Evolutionary conservation across 345 rosid species (phyloP).

Genomic region (Boechera retrofracta): DNA sequence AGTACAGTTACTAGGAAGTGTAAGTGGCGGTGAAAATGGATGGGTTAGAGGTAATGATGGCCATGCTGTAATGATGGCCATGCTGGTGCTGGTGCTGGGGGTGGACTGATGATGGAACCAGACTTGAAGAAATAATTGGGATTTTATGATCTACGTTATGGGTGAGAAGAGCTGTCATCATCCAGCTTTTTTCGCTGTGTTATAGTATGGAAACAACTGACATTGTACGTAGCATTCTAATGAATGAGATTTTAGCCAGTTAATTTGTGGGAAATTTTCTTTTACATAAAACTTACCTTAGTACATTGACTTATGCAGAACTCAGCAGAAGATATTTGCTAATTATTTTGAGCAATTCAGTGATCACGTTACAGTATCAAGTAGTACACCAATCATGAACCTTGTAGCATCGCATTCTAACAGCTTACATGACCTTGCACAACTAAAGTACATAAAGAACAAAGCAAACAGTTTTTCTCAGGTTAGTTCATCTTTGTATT

Average conservation of each 20-base stretch:
- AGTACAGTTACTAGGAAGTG: no score
- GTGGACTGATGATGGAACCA: no score
- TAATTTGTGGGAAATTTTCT: background rate
- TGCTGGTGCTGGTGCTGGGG: no score
- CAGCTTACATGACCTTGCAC: slow-evolving; percentile 75
- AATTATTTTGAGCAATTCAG: slow-evolving; percentile 77
- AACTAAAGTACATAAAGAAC: slow-evolving; percentile 64
- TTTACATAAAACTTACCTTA: background rate
- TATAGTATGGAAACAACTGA: slow-evolving; percentile 98
- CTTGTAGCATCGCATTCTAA: slow-evolving; percentile 90
- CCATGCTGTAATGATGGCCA: no score
- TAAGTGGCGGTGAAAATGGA: no score
- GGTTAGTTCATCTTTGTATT: slow-evolving; percentile 47
- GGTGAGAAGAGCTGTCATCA: slow-evolving; percentile 63
- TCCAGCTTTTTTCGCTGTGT: slow-evolving; percentile 84
- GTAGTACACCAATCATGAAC: slow-evolving; percentile 66
- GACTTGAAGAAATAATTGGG: no score
- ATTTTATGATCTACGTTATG: no score
- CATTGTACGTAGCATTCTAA: slow-evolving; percentile 69
- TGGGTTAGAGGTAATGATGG: no score
- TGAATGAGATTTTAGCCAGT: background rate
- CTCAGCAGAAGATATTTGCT: slow-evolving; percentile 82
- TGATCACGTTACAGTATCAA: slow-evolving; percentile 79
- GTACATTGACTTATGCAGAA: slow-evolving; percentile 59
- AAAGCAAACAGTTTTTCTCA: slow-evolving; percentile 67